A percentile compares a stretch with the other conserved stretches of the same genome.
Evolutionary conservation across 768 basidiomycete species (phyloP).

Genomic region (Tulasnella sp.): DNA sequence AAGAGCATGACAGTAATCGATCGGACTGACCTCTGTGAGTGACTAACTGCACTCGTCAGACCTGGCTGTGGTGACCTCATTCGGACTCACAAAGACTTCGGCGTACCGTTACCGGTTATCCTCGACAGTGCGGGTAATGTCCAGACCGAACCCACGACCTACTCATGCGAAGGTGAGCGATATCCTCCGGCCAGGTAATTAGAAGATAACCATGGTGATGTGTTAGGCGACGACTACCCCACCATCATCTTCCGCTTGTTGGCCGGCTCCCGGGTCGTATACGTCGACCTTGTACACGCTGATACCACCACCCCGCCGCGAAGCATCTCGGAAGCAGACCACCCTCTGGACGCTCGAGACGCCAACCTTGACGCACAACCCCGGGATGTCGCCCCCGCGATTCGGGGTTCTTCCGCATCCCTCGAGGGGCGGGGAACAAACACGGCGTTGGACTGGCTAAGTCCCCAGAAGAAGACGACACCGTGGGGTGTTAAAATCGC

Average conservation of each 20-base stretch:
- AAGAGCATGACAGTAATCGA: slow-evolving; percentile 41
- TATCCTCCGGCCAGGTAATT: not conserved
- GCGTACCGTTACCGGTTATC: not conserved
- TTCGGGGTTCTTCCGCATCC: too few species aligned
- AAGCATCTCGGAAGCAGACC: not conserved
- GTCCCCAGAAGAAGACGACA: too few species aligned
- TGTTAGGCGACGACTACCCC: not conserved
- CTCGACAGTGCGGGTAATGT: not conserved
- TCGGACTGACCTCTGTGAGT: slow-evolving; percentile 25
- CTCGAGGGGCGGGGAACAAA: too few species aligned
- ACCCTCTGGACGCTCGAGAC: too few species aligned
- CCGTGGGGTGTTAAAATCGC: slow-evolving; percentile 4
- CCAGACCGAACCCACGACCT: not conserved
- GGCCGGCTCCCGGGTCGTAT: slow-evolving; percentile 10
- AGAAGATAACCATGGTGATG: not conserved
- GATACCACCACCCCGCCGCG: not conserved
- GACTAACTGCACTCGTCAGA: too few species aligned
- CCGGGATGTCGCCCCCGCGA: too few species aligned
- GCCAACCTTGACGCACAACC: too few species aligned
- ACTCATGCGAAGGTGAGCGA: not conserved
- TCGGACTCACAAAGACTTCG: not conserved
- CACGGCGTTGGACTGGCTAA: too few species aligned
- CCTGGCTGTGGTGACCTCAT: not conserved
- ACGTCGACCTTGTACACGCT: slow-evolving; percentile 13
- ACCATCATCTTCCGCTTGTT: slow-evolving; percentile 10